Evolutionary conservation across 805 yeast genomes (phyloP).

Genomic region (Hanseniaspora pseudoguilliermondii): DNA sequence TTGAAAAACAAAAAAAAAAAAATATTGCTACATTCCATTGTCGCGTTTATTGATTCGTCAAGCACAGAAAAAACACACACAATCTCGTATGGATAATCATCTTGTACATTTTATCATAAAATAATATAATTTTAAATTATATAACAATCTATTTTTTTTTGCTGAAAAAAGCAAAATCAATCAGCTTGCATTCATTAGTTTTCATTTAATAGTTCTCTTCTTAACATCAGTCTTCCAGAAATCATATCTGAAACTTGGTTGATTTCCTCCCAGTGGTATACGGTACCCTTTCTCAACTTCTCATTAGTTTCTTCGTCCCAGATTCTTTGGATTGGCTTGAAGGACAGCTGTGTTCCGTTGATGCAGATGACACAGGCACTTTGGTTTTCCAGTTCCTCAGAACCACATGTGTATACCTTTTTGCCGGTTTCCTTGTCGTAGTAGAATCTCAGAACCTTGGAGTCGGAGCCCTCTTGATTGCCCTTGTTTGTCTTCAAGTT

Average conservation of each 20-base stretch:
- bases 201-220: constrained; percentile 29
- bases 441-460: constrained; percentile 39
- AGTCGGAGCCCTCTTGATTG: constrained; percentile 24
- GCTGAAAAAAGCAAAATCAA: too few relatives aligned
- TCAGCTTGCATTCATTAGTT: background rate
- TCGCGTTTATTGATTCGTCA: too few relatives aligned
- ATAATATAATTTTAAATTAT: too few relatives aligned
- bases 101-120: background rate
- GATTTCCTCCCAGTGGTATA: constrained; percentile 56
- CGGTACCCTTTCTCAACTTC: constrained; percentile 49
- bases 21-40: background rate
- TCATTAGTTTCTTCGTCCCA: constrained; percentile 52
- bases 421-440: constrained; percentile 34
- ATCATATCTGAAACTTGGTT: constrained; percentile 50
- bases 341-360: constrained; percentile 50
- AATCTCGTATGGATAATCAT: too few relatives aligned
- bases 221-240: constrained; percentile 53
- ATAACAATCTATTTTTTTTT: too few relatives aligned
- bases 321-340: constrained; percentile 42
- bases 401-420: constrained; percentile 31
- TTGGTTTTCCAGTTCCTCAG: constrained; percentile 28
- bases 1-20: too few relatives aligned
- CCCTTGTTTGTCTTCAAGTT: constrained; percentile 24
- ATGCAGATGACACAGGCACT: constrained; percentile 57
- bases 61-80: too few relatives aligned